Evolutionary conservation across 1,284 basidiomycete species (phyloP).

Genomic region (Vanrija sp.): DNA sequence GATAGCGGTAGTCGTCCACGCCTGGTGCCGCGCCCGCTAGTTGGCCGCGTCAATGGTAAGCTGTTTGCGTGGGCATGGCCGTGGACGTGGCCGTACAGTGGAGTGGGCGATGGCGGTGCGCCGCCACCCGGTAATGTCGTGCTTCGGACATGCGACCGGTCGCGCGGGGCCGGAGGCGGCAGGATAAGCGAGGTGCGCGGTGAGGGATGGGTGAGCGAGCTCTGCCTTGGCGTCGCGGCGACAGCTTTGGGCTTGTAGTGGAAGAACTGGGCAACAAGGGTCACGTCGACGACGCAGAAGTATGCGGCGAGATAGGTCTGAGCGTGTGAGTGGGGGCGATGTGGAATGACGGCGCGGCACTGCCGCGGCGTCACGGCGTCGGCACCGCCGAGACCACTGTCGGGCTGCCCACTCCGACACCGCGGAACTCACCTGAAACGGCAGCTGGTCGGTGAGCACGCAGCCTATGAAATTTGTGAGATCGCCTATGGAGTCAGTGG

Average conservation of each 20-base stretch:
- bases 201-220: conserved; percentile 3
- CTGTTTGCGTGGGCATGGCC: background rate
- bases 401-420: background rate
- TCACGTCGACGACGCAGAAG: conserved; percentile 74
- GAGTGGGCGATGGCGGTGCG: too few species aligned
- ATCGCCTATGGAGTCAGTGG: conserved; percentile 61
- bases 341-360: background rate
- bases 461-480: conserved; percentile 82
- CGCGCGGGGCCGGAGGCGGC: background rate
- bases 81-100: background rate
- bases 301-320: conserved; percentile 84
- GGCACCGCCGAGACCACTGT: too few species aligned
- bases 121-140: too few species aligned
- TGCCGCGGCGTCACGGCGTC: too few species aligned
- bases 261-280: conserved; percentile 69
- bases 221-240: conserved; percentile 1
- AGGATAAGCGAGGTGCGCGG: conserved; percentile 2
- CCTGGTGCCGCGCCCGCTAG: conserved; percentile 10
- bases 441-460: conserved; percentile 83
- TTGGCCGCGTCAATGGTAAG: conserved; percentile 3
- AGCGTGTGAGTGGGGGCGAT: background rate
- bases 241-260: conserved; percentile 58
- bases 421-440: conserved; percentile 69
- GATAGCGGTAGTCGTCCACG: background rate
- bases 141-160: too few species aligned